phyloP scores from a whole-genome alignment of 352 stramenopile species.

The Globisporangium ultimum region DNA sequence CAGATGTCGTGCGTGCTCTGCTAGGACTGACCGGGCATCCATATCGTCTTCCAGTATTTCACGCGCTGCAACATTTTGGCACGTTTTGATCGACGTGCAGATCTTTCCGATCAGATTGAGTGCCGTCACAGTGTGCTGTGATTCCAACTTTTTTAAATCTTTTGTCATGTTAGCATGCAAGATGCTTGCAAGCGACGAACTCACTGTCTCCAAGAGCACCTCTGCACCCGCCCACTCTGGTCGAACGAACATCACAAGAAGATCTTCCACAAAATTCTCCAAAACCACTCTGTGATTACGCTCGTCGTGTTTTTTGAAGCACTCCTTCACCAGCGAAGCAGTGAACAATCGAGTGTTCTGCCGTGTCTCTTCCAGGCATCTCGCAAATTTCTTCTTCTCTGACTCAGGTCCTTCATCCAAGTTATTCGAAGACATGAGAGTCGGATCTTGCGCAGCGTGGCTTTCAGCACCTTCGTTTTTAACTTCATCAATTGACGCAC shows the following conservation, averaged over 20 bases:
- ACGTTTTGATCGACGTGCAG: conserved; percentile 64
- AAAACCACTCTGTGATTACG: conserved; percentile 68
- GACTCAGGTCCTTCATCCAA: conserved; percentile 13
- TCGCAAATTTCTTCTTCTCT: conserved; percentile 12
- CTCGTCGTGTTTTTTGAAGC: conserved; percentile 82
- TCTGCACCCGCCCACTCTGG: conserved; percentile 78
- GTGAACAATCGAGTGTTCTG: conserved; percentile 46
- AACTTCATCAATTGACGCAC: conserved; percentile 17
- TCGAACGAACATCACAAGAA: conserved; percentile 76
- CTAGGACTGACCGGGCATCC: conserved; percentile 30
- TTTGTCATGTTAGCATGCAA: conserved; percentile 51
- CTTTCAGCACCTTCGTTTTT: conserved; percentile 7
- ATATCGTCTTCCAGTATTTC: conserved; percentile 45
- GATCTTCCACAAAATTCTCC: conserved; percentile 82
- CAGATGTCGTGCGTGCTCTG: conserved; percentile 49
- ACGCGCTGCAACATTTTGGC: conserved; percentile 32
- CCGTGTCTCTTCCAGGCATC: conserved; percentile 29
- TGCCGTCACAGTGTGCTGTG: conserved; percentile 58
- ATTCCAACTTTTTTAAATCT: conserved; percentile 63
- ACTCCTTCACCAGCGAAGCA: conserved; percentile 53
- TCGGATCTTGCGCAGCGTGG: conserved; percentile 7
- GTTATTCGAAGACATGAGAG: conserved; percentile 19
- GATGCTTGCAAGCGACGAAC: conserved; percentile 60
- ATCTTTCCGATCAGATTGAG: conserved; percentile 77
- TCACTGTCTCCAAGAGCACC: conserved; percentile 68